A percentile compares a stretch with the other conserved stretches of the same genome.
These are phyloP conservation scores for Hanseniaspora thailandica DNA, from an alignment of 805 yeast genomes.

Conservation along the genomic window DNA sequence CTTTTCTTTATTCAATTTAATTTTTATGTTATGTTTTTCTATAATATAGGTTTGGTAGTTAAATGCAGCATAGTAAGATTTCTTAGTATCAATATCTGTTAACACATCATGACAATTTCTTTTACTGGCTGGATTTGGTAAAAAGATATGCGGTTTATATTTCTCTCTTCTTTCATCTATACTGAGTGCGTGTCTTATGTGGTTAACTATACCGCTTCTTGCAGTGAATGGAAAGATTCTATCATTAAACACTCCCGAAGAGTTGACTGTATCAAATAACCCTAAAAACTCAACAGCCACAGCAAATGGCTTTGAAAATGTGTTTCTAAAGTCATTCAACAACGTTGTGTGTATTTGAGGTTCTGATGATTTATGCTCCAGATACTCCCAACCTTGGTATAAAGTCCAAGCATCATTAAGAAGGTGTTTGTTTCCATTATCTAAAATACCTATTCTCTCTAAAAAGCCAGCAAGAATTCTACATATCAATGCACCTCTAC, in stretches of 20 bases:
- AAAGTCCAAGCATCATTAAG: constrained; percentile 52
- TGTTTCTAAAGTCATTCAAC: constrained; percentile 42
- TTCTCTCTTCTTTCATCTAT: constrained; percentile 56
- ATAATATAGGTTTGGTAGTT: background rate
- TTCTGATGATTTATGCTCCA: constrained; percentile 45
- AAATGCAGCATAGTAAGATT: background rate
- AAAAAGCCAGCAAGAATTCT: constrained; percentile 56
- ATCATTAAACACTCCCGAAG: constrained; percentile 51
- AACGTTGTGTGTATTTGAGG: constrained; percentile 35
- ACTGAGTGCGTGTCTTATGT: constrained; percentile 56
- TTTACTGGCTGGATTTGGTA: constrained; percentile 30
- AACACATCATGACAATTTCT: background rate
- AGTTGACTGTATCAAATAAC: constrained; percentile 56
- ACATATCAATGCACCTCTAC: constrained; percentile 57
- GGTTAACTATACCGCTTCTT: constrained; percentile 39
- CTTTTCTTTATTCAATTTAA: background rate
- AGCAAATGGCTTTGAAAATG: constrained; percentile 37
- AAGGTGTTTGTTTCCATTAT: constrained; percentile 44
- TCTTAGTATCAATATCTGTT: background rate
- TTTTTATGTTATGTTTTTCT: background rate
- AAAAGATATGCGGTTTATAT: constrained; percentile 46
- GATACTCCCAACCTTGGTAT: constrained; percentile 43
- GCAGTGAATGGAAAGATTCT: constrained; percentile 48
- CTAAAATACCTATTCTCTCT: constrained; percentile 49
- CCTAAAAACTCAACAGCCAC: constrained; percentile 50